Conservation (phyloP, 2,329 filamentous ascomycete species). For the Talaromyces sp. region DNA sequence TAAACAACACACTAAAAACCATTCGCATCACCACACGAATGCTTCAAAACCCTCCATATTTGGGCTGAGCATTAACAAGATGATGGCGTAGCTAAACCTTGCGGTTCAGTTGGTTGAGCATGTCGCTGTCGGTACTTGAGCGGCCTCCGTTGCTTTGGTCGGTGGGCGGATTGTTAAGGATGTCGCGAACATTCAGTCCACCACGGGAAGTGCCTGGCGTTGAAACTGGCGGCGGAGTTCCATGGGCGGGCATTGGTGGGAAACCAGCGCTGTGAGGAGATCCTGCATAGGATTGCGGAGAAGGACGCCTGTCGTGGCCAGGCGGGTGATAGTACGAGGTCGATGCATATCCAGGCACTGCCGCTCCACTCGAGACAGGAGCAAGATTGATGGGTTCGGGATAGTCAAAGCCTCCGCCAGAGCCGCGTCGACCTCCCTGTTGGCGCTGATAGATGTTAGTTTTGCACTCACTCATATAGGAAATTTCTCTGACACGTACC, state of each 20-base stretch:
- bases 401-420: conserved; percentile 41
- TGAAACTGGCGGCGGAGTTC: conserved; percentile 36
- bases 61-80: not conserved
- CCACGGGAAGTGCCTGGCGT: conserved; percentile 31
- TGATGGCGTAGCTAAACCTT: conserved; percentile 23
- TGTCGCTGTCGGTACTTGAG: conserved; percentile 44
- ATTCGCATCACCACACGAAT: not conserved
- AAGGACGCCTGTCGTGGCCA: conserved; percentile 37
- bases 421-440: conserved; percentile 38
- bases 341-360: conserved; percentile 37
- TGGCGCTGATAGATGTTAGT: conserved; percentile 9
- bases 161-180: conserved; percentile 35
- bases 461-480: not conserved
- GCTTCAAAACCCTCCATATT: not conserved
- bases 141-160: conserved; percentile 31
- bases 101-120: conserved; percentile 44
- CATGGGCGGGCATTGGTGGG: conserved; percentile 29
- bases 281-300: conserved; percentile 41
- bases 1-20: not conserved
- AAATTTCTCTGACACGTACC: conserved; percentile 34
- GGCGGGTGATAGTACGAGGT: conserved; percentile 32
- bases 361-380: conserved; percentile 41
- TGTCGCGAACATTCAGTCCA: conserved; percentile 44
- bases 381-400: conserved; percentile 43
- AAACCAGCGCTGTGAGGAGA: conserved; percentile 40